These are phyloP conservation scores for Penicillium arizonense DNA, from an alignment of 495 filamentous ascomycete genomes.

Conservation along the genomic window DNA sequence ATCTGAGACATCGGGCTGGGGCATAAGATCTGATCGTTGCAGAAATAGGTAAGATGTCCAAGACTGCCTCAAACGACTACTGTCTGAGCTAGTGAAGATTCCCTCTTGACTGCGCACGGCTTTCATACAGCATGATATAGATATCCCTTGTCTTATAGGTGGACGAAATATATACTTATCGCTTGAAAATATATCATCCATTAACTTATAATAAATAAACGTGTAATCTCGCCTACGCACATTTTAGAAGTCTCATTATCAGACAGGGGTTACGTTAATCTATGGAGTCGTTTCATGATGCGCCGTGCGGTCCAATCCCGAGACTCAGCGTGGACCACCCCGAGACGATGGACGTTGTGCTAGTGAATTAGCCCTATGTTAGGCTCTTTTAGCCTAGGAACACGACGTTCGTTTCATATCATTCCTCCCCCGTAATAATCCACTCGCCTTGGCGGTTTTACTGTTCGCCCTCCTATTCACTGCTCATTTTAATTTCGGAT, in stretches of 20 bases:
- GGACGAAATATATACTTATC: too few species aligned
- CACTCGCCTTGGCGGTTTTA: too few species aligned
- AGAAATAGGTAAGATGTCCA: not conserved
- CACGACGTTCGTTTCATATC: constrained; percentile 8
- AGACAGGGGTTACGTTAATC: not conserved
- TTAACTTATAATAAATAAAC: too few species aligned
- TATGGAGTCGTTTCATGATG: constrained; percentile 15
- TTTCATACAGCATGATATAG: too few species aligned
- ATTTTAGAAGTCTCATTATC: not conserved
- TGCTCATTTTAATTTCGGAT: constrained; percentile 2
- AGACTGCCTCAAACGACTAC: not conserved
- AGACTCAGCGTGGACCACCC: constrained; percentile 10
- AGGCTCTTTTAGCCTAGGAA: constrained; percentile 3
- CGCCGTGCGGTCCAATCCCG: constrained; percentile 12
- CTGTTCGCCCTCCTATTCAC: too few species aligned
- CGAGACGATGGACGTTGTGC: constrained; percentile 9
- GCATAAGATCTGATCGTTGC: not conserved
- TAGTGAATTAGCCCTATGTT: not conserved
- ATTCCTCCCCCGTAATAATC: not conserved
- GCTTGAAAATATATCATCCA: too few species aligned
- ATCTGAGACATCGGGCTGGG: constrained; percentile 6
- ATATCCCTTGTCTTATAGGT: too few species aligned
- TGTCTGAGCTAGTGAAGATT: not conserved
- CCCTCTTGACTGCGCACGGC: too few species aligned
- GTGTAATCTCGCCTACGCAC: too few species aligned